Base-by-base conservation (phyloP, 805 yeast species). In the Candida nitratophila region DNA sequence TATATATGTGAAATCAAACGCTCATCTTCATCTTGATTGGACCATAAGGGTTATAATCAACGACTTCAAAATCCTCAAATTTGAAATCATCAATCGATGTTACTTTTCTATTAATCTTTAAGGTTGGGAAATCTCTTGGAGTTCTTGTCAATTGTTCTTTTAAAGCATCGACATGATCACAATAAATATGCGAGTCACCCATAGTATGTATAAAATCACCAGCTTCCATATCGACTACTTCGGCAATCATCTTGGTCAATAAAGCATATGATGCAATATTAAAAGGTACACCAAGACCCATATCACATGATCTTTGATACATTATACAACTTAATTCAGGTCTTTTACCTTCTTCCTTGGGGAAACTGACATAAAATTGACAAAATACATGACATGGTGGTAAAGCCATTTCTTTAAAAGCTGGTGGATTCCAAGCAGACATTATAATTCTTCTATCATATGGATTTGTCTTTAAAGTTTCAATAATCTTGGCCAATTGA, bases 251-350 rank as follows among this genome's bases (percentile, higher is more conserved):
- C 54, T 77, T 83, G 2, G 97, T 90, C 48, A 93, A 71, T 44
- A 93, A 69, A 0, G 99, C 96, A 60, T 93, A 93, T 0, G 97
- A 88, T 0, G 99, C 99, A 57, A 93, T 93, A 61, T 93, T 93
- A 65, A 93, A 93, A 1, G 99, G 99, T 20, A 93, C 98, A 14
- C 99, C 99, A n/a, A 93, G 75, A 0, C 99, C 99, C 96, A 93
- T 90, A 60, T 93, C 99, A 65, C 98, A 91, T n/a, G 96, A 86
- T 56, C 99, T 78, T 68, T 93, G 99, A 65, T 93, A 93, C 69
- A 93, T 70, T 46, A 84, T 76, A 62, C 99, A 93, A 12, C 93
- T 85, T 44, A 93, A 73, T 55, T 74, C 79, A 20, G 95, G 95
- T 54, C 66, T 78, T 4, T 59, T 46, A 20, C 46, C 46, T 32